Evolutionary conservation across 345 rosid species (phyloP).

Genomic region (Nasturtium officinale): DNA sequence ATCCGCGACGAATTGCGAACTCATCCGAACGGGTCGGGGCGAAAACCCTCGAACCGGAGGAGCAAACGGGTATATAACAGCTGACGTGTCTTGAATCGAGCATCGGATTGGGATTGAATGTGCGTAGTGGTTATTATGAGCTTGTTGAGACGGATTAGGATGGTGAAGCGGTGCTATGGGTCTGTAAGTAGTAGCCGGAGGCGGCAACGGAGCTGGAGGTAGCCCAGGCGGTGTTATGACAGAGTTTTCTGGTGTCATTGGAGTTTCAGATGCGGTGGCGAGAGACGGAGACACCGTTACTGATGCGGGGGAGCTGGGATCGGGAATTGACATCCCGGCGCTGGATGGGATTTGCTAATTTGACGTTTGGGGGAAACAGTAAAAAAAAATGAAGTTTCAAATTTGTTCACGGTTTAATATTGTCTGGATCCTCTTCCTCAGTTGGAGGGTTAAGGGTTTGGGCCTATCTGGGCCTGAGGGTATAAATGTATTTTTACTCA

Average conservation of each 20-base stretch:
- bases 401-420: conserved; percentile 36
- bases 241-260: background rate
- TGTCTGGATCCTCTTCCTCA: conserved; percentile 9
- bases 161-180: conserved; percentile 26
- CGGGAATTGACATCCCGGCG: conserved; percentile 38
- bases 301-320: conserved; percentile 36
- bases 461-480: conserved; percentile 38
- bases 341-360: conserved; percentile 17
- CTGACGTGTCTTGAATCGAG: conserved; percentile 35
- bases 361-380: conserved; percentile 17
- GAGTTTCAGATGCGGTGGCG: conserved; percentile 15
- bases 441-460: background rate
- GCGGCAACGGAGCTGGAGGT: conserved; percentile 20
- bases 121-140: conserved; percentile 26
- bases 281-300: conserved; percentile 27
- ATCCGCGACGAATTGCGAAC: conserved; percentile 34
- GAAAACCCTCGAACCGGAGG: conserved; percentile 72
- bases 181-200: conserved; percentile 30
- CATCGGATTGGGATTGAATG: conserved; percentile 22
- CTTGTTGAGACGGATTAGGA: conserved; percentile 36
- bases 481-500: background rate
- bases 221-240: conserved; percentile 10
- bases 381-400: conserved; percentile 19
- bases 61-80: conserved; percentile 58
- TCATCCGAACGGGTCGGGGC: conserved; percentile 48